Evolutionary conservation across 495 filamentous ascomycete genomes (phyloP), one percentile per base, ranked within the genome.

Genomic region (Xylaria sp.): DNA sequence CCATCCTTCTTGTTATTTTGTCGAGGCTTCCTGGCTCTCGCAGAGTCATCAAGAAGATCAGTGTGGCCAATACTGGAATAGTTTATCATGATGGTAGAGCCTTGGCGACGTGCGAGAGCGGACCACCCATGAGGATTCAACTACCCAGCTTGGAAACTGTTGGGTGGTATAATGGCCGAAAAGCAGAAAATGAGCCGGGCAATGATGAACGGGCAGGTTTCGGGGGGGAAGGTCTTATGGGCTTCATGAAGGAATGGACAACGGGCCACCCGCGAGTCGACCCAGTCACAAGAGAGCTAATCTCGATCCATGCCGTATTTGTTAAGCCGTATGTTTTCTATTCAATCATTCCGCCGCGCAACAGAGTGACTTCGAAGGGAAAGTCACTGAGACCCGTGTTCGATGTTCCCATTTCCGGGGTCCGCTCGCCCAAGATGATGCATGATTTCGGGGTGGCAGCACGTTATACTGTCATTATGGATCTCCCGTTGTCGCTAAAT

Each of bases 241-340:
- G 83, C 35, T 90, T 87, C 72, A 85, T 90, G 80, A 86, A 83
- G 74, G 89, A 91, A 78, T 91, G 89, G 89, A 90, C 88, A 8
- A 92, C 90, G 2, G 89, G 87, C 14, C 90, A 92, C 81, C 90
- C 90, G 48, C 86, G 86, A 72, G 81, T 90, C 68, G 90, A 92
- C 75, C 85, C 83, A 4, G 70, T 72, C 5, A 91, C 88, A 5
- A 83, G 83, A 48, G 90, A 92, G 69, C 80, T 92, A 61, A 80
- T 92, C 17, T 83, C 90, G 1, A 90, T 90, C 72, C 90, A 91
- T 70, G 84, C 86, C 24, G 87, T 84, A 26, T 88, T 90, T 67
- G 66, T 85, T 12, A 81, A 85, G 37, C 90, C 90, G 29, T 92
- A 88, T 74, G 85, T 91, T n/a, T 82, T 87, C 69, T 91, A 91